Evolutionary conservation across 805 yeast genomes (phyloP).

Genomic region (Yarrowia divulgata): DNA sequence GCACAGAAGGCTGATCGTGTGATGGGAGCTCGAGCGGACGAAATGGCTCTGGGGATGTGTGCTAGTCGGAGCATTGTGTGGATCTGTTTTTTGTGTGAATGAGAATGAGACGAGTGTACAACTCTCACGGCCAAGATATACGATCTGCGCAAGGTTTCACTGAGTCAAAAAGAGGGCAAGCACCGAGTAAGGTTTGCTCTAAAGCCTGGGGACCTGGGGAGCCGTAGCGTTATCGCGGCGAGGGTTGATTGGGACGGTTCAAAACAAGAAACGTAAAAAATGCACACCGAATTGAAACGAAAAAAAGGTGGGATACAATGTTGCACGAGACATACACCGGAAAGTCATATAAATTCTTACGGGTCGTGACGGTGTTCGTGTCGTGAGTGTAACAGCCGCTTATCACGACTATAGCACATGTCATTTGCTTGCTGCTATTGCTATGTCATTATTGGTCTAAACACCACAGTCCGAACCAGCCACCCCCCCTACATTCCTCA

Average conservation of each 20-base stretch:
- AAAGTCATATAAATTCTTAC: not conserved
- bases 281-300: no score
- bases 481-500: slow-evolving; percentile 8
- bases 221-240: slow-evolving; percentile 34
- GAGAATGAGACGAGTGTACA: no score
- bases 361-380: no score
- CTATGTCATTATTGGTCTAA: no score
- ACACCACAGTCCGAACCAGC: not conserved
- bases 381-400: no score
- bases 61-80: slow-evolving; percentile 33
- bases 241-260: slow-evolving; percentile 15
- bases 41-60: slow-evolving; percentile 4
- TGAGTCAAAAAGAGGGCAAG: slow-evolving; percentile 24
- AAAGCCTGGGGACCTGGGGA: slow-evolving; percentile 21
- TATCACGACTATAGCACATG: no score
- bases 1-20: no score
- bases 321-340: not conserved
- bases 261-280: not conserved
- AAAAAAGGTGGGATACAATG: slow-evolving; percentile 3
- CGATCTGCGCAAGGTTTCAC: slow-evolving; percentile 38
- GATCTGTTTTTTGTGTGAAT: not conserved
- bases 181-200: slow-evolving; percentile 36
- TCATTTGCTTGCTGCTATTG: no score
- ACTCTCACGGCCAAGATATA: slow-evolving; percentile 16
- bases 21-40: not conserved